Evolutionary conservation across 108 stramenopile genomes (phyloP).

Genomic region (Epithemia pelagica): DNA sequence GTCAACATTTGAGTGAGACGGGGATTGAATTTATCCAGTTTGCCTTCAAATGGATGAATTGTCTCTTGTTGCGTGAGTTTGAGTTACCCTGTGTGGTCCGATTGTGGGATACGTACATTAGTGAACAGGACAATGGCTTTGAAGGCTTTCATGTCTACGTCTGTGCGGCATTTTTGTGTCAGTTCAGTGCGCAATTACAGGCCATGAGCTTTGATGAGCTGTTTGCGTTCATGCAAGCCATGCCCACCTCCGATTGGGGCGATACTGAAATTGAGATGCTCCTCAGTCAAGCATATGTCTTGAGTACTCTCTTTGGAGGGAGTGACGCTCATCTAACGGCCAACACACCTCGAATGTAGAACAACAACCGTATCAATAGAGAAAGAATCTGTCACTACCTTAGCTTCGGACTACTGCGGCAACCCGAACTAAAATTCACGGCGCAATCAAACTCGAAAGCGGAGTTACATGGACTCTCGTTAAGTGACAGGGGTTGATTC

Average conservation of each 20-base stretch:
- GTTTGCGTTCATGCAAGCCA: constrained; percentile 90
- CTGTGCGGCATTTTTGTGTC: constrained; percentile 94
- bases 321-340: constrained; percentile 69
- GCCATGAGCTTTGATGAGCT: constrained; percentile 90
- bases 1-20: constrained; percentile 60
- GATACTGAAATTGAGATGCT: constrained; percentile 85
- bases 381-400: too few relatives aligned
- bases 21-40: constrained; percentile 93
- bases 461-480: too few relatives aligned
- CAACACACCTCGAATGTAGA: background rate
- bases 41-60: constrained; percentile 99
- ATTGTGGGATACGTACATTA: constrained; percentile 93
- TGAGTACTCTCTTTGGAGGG: constrained; percentile 82
- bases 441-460: too few relatives aligned
- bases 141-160: constrained; percentile 97
- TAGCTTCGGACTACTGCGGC: too few relatives aligned
- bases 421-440: too few relatives aligned
- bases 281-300: constrained; percentile 71
- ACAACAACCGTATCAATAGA: too few relatives aligned
- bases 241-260: constrained; percentile 71
- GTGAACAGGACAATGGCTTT: constrained; percentile 84
- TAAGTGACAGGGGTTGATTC: too few relatives aligned
- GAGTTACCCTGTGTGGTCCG: constrained; percentile 69
- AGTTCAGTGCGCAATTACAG: constrained; percentile 81
- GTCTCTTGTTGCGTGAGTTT: constrained; percentile 92